Evolutionary conservation across 2,329 filamentous ascomycete species (phyloP).

Genomic region (Cytospora paraplurivora): DNA sequence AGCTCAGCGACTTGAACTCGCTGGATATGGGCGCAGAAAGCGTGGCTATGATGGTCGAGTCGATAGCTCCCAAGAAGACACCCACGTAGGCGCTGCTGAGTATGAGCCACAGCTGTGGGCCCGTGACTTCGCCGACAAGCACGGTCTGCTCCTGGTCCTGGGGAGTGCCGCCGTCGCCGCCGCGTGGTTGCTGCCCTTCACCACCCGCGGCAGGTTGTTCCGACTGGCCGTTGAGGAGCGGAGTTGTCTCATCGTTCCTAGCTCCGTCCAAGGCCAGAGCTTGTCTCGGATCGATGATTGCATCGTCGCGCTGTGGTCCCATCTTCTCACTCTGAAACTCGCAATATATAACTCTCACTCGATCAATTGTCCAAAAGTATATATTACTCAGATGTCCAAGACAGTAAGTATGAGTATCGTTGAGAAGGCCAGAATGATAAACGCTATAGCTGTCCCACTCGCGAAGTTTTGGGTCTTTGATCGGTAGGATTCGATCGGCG

Average conservation of each 20-base stretch:
- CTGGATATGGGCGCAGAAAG: conserved; percentile 81
- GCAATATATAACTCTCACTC: background rate
- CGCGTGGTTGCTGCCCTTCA: conserved; percentile 13
- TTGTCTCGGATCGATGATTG: conserved; percentile 24
- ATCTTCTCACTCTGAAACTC: conserved; percentile 2
- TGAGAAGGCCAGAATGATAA: background rate
- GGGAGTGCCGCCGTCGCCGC: conserved; percentile 7
- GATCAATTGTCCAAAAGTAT: background rate
- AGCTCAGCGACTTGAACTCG: conserved; percentile 76
- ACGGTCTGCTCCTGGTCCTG: conserved; percentile 50
- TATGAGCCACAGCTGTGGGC: conserved; percentile 53
- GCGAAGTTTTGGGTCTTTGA: background rate
- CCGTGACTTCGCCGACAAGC: conserved; percentile 51
- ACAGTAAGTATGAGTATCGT: background rate
- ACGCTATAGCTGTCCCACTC: background rate
- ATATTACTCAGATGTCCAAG: background rate
- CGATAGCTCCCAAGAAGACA: conserved; percentile 66
- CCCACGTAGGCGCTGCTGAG: conserved; percentile 60
- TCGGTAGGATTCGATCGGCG: background rate
- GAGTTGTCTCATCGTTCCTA: conserved; percentile 25
- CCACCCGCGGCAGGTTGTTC: background rate
- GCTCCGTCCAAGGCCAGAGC: conserved; percentile 16
- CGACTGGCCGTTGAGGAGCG: conserved; percentile 26
- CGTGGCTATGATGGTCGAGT: conserved; percentile 84
- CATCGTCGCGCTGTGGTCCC: conserved; percentile 7